Conservation (phyloP, 176 grass and related monocot genomes). For the Lolium rigidum region DNA sequence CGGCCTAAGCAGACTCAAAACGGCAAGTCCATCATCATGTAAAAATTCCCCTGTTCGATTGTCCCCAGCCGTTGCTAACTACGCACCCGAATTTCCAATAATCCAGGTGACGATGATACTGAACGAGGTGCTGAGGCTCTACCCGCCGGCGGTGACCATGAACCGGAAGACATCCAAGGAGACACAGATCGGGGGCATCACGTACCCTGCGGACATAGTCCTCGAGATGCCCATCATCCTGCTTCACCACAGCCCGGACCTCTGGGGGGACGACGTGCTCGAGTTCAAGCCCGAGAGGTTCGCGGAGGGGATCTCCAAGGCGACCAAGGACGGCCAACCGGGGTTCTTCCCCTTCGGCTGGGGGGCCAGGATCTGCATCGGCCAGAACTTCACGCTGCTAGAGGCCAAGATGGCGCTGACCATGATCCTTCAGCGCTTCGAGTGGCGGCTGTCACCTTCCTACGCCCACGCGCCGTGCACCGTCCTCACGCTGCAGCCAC, state of each 20-base stretch:
- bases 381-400: too few relatives aligned
- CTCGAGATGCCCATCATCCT: slow-evolving; percentile 34
- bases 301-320: background rate
- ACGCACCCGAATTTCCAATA: background rate
- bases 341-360: background rate
- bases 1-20: slow-evolving; percentile 55
- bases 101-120: slow-evolving; percentile 56
- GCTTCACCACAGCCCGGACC: slow-evolving; percentile 47
- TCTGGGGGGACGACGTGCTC: slow-evolving; percentile 47
- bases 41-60: background rate
- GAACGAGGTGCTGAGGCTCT: slow-evolving; percentile 57
- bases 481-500: background rate
- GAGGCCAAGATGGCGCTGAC: too few relatives aligned
- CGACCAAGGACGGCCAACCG: background rate
- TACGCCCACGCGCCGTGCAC: background rate
- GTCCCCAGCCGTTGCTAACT: background rate
- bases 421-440: too few relatives aligned
- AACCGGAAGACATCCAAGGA: slow-evolving; percentile 25
- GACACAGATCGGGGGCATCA: slow-evolving; percentile 33
- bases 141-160: slow-evolving; percentile 32
- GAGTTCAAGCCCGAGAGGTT: slow-evolving; percentile 13
- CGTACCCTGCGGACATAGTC: slow-evolving; percentile 36
- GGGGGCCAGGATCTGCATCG: too few relatives aligned
- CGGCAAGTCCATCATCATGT: slow-evolving; percentile 41
- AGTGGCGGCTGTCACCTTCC: background rate